Conservation (phyloP, 148 eudicot species). For the Tetragonia tetragonoides region DNA sequence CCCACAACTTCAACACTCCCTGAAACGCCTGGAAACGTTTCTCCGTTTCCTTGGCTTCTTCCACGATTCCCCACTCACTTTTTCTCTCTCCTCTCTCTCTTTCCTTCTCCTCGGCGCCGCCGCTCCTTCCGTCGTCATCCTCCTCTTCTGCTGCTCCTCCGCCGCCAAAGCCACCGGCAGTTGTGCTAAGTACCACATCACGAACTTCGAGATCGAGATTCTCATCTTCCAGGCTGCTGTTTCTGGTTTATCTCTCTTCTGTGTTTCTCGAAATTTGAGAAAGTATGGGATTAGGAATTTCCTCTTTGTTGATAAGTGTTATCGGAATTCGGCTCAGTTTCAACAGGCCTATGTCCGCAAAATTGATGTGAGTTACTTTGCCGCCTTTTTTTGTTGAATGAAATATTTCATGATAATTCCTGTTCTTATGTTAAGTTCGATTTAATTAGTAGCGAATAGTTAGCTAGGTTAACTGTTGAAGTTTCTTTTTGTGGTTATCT, state of each 20-base stretch:
- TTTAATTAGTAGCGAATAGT: neutral
- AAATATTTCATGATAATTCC: neutral
- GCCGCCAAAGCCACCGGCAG: conserved; percentile 6
- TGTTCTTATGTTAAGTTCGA: neutral
- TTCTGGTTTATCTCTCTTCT: conserved; percentile 58
- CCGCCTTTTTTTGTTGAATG: neutral
- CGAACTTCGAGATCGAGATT: conserved; percentile 58
- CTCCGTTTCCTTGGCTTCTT: conserved; percentile 54
- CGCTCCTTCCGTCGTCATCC: conserved; percentile 44
- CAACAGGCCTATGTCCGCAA: conserved; percentile 24
- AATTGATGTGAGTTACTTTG: conserved; percentile 26
- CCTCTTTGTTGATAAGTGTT: conserved; percentile 60
- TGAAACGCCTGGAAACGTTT: conserved; percentile 36
- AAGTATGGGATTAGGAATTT: conserved; percentile 71
- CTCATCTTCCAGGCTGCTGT: conserved; percentile 51
- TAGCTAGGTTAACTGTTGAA: too few relatives aligned
- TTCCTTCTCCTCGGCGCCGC: conserved; percentile 49
- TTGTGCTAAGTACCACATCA: conserved; percentile 47
- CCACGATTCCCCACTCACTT: conserved; percentile 35
- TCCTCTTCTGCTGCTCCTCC: conserved; percentile 39
- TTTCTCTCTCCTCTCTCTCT: conserved; percentile 40
- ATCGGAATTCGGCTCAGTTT: conserved; percentile 46
- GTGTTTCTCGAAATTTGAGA: conserved; percentile 57
- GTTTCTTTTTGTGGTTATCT: too few relatives aligned
- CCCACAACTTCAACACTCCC: conserved; percentile 13